A percentile compares a stretch with the other conserved stretches of the same genome.
phyloP scores from a whole-genome alignment of 75 land plant genomes.

The Picea glauca region DNA sequence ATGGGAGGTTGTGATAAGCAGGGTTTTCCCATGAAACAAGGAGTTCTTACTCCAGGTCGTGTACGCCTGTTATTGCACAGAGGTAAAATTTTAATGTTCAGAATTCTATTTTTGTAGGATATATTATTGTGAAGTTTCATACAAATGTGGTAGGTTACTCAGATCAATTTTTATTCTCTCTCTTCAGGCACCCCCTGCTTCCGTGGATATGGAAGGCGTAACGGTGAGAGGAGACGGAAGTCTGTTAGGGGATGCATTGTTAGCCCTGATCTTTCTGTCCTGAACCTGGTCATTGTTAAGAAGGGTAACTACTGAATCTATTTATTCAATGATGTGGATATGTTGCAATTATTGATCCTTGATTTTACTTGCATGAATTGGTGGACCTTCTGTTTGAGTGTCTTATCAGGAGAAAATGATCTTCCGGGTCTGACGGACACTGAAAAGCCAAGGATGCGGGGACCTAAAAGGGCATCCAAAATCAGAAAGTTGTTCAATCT shows the following conservation, averaged over 20 bases:
- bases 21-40: conserved; percentile 89
- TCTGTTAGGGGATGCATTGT: conserved; percentile 92
- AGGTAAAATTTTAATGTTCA: conserved; percentile 26
- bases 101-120: neutral
- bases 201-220: conserved; percentile 76
- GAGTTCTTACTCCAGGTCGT: conserved; percentile 76
- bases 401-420: conserved; percentile 53
- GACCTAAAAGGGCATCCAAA: conserved; percentile 88
- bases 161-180: neutral
- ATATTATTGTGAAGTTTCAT: neutral
- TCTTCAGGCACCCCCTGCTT: conserved; percentile 65
- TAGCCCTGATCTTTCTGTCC: conserved; percentile 76
- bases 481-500: conserved; percentile 82
- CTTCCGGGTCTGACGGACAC: conserved; percentile 78
- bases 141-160: neutral
- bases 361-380: neutral
- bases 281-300: conserved; percentile 84
- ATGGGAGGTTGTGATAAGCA: conserved; percentile 91
- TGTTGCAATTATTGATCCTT: neutral
- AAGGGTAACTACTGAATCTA: conserved; percentile 41
- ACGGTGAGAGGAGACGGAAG: conserved; percentile 81
- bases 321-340: neutral
- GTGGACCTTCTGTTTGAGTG: neutral
- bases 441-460: conserved; percentile 90
- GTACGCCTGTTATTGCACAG: conserved; percentile 62